phyloP scores from a whole-genome alignment of 148 eudicot genomes.

The Spergularia bocconei region DNA sequence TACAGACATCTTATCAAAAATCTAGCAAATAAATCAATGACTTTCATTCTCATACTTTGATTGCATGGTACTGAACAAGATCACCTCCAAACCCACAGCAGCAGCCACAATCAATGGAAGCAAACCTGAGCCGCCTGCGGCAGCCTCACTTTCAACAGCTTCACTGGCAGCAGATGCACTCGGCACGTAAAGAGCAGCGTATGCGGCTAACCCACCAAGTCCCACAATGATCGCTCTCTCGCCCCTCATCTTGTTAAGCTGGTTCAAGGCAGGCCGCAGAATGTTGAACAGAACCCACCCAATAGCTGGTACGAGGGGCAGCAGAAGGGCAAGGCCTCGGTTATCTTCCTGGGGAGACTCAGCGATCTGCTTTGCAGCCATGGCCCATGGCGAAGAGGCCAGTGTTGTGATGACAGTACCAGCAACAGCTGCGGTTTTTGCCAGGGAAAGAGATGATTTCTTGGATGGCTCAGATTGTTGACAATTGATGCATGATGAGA shows the following conservation, averaged over 20 bases:
- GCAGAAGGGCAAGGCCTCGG: conserved; percentile 57
- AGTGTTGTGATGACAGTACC: conserved; percentile 50
- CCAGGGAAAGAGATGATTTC: conserved; percentile 10
- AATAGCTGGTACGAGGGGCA: conserved; percentile 62
- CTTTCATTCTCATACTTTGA: conserved; percentile 20
- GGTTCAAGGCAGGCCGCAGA: conserved; percentile 73
- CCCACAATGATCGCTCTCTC: conserved; percentile 48
- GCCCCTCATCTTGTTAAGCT: conserved; percentile 61
- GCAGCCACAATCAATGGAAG: conserved; percentile 47
- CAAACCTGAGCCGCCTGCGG: conserved; percentile 38
- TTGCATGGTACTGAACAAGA: conserved; percentile 26
- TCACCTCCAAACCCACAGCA: conserved; percentile 42
- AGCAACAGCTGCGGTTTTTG: conserved; percentile 34
- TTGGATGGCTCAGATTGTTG: conserved; percentile 8
- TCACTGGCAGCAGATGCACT: conserved; percentile 38
- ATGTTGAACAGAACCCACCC: conserved; percentile 81
- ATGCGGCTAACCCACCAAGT: conserved; percentile 46
- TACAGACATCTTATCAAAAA: not conserved
- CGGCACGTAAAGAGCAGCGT: not conserved
- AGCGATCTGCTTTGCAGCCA: conserved; percentile 74
- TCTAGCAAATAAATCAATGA: not conserved
- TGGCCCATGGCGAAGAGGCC: conserved; percentile 47
- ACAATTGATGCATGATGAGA: conserved; percentile 4
- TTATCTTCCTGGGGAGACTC: conserved; percentile 64
- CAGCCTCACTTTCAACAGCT: conserved; percentile 35